These are phyloP conservation scores for Verticillium isaacii DNA, from an alignment of 2,329 filamentous ascomycete genomes.

Conservation along the genomic window DNA sequence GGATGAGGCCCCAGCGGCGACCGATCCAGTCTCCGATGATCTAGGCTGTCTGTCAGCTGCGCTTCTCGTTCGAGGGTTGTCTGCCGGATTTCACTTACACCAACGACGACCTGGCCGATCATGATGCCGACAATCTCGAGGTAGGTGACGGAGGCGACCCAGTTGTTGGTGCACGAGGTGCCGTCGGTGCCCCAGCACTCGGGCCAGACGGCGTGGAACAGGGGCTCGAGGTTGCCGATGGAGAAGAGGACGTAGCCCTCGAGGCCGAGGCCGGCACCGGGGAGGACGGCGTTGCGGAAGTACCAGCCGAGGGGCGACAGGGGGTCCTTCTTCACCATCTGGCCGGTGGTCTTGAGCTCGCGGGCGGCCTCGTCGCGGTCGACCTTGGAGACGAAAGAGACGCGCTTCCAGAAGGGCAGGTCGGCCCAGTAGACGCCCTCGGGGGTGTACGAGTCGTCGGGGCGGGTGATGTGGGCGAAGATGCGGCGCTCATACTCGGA, in stretches of 20 bases:
- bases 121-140: conserved; percentile 95
- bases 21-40: conserved; percentile 70
- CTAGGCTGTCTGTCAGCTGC: conserved; percentile 18
- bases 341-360: conserved; percentile 64
- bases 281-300: conserved; percentile 84
- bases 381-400: conserved; percentile 71
- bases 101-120: conserved; percentile 83
- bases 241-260: conserved; percentile 97
- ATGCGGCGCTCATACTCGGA: conserved; percentile 50
- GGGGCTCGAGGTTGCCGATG: conserved; percentile 84
- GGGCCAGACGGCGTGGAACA: conserved; percentile 73
- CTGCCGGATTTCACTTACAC: conserved; percentile 44
- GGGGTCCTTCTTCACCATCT: conserved; percentile 83
- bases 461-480: conserved; percentile 77
- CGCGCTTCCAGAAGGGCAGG: conserved; percentile 63
- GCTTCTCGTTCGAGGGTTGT: neutral
- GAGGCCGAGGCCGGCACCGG: conserved; percentile 84
- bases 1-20: conserved; percentile 90
- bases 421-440: conserved; percentile 94
- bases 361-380: conserved; percentile 64
- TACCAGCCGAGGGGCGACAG: conserved; percentile 82
- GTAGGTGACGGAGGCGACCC: conserved; percentile 82
- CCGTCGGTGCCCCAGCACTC: conserved; percentile 66
- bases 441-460: conserved; percentile 80
- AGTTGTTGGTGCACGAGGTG: conserved; percentile 68